Conservation (phyloP, 108 stramenopile genomes). For the Conticribra guillardii region DNA sequence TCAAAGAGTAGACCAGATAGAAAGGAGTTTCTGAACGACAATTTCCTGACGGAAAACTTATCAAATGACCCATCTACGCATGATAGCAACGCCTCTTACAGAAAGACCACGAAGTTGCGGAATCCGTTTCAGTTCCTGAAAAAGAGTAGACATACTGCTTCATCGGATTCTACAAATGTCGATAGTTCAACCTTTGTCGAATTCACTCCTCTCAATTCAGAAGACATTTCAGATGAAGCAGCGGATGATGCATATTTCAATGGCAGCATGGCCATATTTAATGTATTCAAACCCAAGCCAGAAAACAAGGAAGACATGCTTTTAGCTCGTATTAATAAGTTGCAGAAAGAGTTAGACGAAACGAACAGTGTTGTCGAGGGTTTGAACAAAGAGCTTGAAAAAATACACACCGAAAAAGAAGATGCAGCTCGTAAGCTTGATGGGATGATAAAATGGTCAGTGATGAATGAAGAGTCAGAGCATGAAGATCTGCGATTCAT, state of each 20-base stretch:
- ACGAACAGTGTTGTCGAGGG: background rate
- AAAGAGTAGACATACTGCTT: background rate
- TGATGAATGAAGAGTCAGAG: background rate
- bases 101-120: background rate
- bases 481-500: background rate
- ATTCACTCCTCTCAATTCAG: no score
- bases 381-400: constrained; percentile 16
- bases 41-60: constrained; percentile 16
- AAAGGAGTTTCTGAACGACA: constrained; percentile 28
- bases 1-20: constrained; percentile 2
- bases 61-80: background rate
- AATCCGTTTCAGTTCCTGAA: background rate
- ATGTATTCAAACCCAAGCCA: background rate
- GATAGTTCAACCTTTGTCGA: background rate
- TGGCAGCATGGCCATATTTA: background rate
- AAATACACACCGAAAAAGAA: constrained; percentile 13
- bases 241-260: background rate
- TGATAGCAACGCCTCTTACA: background rate
- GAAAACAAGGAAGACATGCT: constrained; percentile 5
- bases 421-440: constrained; percentile 9
- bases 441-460: constrained; percentile 7
- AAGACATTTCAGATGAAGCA: background rate
- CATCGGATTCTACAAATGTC: background rate
- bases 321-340: constrained; percentile 4
- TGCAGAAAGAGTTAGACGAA: constrained; percentile 3